A percentile compares a stretch with the other conserved stretches of the same genome.
Evolutionary conservation across 208 protist genomes (phyloP).

Genomic region (Wallacemonas collosoma): DNA sequence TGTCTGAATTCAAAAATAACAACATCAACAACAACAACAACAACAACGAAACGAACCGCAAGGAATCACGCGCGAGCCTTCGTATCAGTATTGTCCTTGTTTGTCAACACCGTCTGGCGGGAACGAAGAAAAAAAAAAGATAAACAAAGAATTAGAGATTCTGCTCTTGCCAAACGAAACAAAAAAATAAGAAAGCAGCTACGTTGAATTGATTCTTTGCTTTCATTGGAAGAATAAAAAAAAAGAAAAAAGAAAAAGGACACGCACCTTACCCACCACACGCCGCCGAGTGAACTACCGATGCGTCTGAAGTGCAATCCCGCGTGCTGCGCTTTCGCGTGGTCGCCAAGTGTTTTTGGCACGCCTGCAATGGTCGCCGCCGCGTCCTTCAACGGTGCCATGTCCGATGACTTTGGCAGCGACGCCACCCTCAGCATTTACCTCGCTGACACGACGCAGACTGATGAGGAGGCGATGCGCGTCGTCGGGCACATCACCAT

Average conservation of each 20-base stretch:
- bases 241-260: background rate
- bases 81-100: no score
- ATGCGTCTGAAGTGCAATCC: slow-evolving; percentile 73
- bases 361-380: slow-evolving; percentile 66
- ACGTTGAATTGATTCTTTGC: no score
- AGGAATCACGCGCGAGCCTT: no score
- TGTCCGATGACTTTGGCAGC: slow-evolving; percentile 81
- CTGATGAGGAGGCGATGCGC: slow-evolving; percentile 71
- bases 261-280: background rate
- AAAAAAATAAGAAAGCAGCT: no score
- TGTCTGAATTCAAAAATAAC: no score
- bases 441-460: slow-evolving; percentile 69
- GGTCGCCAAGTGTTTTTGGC: slow-evolving; percentile 59
- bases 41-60: no score
- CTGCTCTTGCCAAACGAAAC: no score
- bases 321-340: slow-evolving; percentile 74
- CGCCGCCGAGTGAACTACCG: background rate
- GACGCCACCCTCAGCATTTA: slow-evolving; percentile 65
- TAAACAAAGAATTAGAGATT: no score
- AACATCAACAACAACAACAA: no score
- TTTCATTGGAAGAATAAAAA: background rate
- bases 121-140: no score
- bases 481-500: slow-evolving; percentile 56
- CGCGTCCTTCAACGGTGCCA: slow-evolving; percentile 62
- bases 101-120: no score